These are phyloP conservation scores for Populus tremula DNA, from an alignment of 345 rosid genomes.

Conservation along the genomic window DNA sequence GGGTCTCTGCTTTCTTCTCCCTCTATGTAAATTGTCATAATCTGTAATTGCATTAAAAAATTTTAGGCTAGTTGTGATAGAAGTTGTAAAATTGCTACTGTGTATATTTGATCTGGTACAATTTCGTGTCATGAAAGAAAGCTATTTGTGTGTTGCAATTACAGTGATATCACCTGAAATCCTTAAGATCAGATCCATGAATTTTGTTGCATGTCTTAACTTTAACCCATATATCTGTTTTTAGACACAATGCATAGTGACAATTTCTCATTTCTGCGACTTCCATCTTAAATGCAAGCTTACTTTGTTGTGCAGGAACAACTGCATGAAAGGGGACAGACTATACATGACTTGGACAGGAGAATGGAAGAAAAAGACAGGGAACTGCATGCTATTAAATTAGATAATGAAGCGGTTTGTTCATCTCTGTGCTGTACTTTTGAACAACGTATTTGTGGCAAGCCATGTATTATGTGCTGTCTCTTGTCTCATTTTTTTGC, in stretches of 20 bases:
- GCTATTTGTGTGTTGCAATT: background rate
- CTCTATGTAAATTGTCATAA: background rate
- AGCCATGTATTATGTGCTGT: conserved; percentile 5
- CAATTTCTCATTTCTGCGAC: background rate
- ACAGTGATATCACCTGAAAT: background rate
- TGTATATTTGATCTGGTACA: background rate
- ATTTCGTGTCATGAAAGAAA: background rate
- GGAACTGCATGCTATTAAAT: conserved; percentile 78
- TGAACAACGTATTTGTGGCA: background rate
- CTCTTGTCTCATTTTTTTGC: conserved; percentile 13
- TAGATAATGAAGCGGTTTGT: conserved; percentile 85
- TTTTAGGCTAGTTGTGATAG: background rate
- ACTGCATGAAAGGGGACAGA: conserved; percentile 61
- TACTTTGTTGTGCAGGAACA: conserved; percentile 57
- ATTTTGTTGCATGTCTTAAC: background rate
- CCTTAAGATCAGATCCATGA: background rate
- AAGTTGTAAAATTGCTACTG: background rate
- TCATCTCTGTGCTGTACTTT: conserved; percentile 6
- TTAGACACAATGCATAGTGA: background rate
- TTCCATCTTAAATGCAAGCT: background rate
- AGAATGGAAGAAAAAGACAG: conserved; percentile 80
- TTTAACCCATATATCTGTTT: background rate
- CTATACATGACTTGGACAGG: conserved; percentile 65
- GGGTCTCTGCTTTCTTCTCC: background rate
- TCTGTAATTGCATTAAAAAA: background rate